Percentiles rank a stretch among this genome's conserved stretches.
These are phyloP conservation scores for Pseudomonodictys pantanalensis DNA, from an alignment of 495 filamentous ascomycete genomes.

Conservation along the genomic window DNA sequence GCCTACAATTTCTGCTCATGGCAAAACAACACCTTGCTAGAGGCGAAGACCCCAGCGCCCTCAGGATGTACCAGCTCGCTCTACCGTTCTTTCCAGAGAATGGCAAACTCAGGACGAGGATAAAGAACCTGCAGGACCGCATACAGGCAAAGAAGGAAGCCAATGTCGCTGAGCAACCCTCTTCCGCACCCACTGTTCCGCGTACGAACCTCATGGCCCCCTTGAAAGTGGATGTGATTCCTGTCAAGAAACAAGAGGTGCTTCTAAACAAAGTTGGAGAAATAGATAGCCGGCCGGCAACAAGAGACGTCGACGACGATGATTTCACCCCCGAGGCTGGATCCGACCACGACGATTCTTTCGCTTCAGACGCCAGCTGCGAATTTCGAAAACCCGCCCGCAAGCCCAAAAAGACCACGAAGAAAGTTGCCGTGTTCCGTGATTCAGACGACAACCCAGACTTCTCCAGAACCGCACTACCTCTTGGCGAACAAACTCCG, in stretches of 20 bases:
- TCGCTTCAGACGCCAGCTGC: conserved; percentile 42
- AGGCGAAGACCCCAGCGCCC: conserved; percentile 71
- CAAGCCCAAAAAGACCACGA: conserved; percentile 34
- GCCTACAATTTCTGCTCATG: conserved; percentile 76
- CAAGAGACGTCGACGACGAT: conserved; percentile 47
- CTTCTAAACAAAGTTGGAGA: too few relatives aligned
- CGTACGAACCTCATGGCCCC: conserved; percentile 4
- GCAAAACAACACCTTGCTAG: conserved; percentile 85
- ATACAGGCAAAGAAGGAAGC: conserved; percentile 48
- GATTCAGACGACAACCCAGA: conserved; percentile 26
- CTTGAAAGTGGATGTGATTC: background rate
- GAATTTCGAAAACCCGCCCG: conserved; percentile 41
- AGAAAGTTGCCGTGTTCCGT: conserved; percentile 33
- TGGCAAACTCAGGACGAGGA: conserved; percentile 74
- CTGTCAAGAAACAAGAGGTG: background rate
- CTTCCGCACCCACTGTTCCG: background rate
- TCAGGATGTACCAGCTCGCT: conserved; percentile 85
- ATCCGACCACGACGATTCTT: conserved; percentile 37
- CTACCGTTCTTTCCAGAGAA: conserved; percentile 83
- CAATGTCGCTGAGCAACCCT: conserved; percentile 1
- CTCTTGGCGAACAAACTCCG: conserved; percentile 52
- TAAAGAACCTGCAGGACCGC: conserved; percentile 63
- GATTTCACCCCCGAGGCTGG: conserved; percentile 30
- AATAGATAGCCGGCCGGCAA: too few relatives aligned
- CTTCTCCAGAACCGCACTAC: conserved; percentile 12